These are phyloP conservation scores for Phialophora verrucosa DNA, from an alignment of 2,329 filamentous ascomycete species.

Conservation along the genomic window DNA sequence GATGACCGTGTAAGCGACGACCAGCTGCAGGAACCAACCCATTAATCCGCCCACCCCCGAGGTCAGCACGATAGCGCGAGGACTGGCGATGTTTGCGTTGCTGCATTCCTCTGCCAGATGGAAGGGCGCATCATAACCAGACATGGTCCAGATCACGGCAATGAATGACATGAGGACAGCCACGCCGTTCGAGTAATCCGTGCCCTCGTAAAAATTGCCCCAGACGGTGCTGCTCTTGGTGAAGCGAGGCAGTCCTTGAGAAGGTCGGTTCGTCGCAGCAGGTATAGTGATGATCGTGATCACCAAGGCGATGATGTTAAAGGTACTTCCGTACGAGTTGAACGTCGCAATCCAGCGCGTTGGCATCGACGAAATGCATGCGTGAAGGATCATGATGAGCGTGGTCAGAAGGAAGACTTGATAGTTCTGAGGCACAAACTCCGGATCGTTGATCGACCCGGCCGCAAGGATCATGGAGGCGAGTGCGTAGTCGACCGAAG, in stretches of 20 bases:
- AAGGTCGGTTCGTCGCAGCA: conserved; percentile 58
- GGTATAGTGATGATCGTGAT: conserved; percentile 73
- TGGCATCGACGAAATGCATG: conserved; percentile 70
- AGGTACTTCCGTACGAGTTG: conserved; percentile 71
- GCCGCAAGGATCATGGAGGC: conserved; percentile 74
- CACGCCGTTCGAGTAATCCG: conserved; percentile 70
- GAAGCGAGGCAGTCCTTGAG: conserved; percentile 64
- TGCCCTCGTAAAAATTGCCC: conserved; percentile 69
- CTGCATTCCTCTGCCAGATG: conserved; percentile 77
- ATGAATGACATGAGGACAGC: conserved; percentile 74
- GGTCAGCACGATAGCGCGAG: conserved; percentile 74
- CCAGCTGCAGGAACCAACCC: conserved; percentile 75
- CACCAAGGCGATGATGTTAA: conserved; percentile 72
- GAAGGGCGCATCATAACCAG: conserved; percentile 71
- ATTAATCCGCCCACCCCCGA: conserved; percentile 68
- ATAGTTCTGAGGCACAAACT: conserved; percentile 68
- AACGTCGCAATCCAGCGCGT: conserved; percentile 72
- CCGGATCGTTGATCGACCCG: conserved; percentile 69
- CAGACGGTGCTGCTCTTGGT: conserved; percentile 65
- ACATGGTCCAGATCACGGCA: conserved; percentile 71
- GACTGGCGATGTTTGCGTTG: conserved; percentile 72
- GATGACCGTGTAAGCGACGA: conserved; percentile 73
- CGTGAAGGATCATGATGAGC: conserved; percentile 71
- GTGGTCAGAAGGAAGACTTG: conserved; percentile 72
- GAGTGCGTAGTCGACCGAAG: conserved; percentile 70